Percentiles rank a stretch among this genome's conserved stretches.
These are phyloP conservation scores for Clathrus columnatus DNA, from an alignment of 768 basidiomycete genomes.

Conservation along the genomic window DNA sequence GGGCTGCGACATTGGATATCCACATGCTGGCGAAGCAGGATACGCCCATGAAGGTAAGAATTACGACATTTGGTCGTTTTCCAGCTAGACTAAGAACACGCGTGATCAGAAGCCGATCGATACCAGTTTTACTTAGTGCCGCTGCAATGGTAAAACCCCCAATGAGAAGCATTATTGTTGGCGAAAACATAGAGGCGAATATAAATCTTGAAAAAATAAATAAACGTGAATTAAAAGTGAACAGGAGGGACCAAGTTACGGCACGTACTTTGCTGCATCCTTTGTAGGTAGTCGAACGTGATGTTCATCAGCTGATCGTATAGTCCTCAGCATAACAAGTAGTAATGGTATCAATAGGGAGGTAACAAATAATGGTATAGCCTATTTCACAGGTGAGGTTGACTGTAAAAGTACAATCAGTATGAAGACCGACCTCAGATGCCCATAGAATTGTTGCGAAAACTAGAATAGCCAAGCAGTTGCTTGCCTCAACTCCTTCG, in stretches of 20 bases:
- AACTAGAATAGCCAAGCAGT: conserved; percentile 80
- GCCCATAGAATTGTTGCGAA: conserved; percentile 96
- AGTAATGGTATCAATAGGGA: conserved; percentile 84
- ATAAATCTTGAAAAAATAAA: conserved; percentile 50
- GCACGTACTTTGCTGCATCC: conserved; percentile 73
- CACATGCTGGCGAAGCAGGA: conserved; percentile 99
- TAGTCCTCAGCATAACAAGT: conserved; percentile 74
- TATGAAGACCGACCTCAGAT: conserved; percentile 59
- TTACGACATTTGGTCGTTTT: conserved; percentile 72
- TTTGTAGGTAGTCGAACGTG: conserved; percentile 42
- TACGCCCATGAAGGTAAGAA: conserved; percentile 92
- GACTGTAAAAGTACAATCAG: neutral
- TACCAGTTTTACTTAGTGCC: conserved; percentile 89
- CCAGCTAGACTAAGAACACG: conserved; percentile 87
- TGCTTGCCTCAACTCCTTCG: conserved; percentile 64
- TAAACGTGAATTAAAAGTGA: neutral
- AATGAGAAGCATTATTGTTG: conserved; percentile 96
- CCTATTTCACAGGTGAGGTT: conserved; percentile 35
- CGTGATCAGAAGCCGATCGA: conserved; percentile 87
- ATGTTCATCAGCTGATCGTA: conserved; percentile 48
- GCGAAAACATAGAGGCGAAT: conserved; percentile 93
- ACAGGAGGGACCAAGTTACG: neutral
- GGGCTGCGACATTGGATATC: conserved; percentile 99
- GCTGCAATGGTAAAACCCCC: conserved; percentile 98
- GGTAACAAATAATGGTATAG: conserved; percentile 96